Percentiles rank a stretch among this genome's conserved stretches.
Evolutionary conservation across 495 filamentous ascomycete species (phyloP).

Genomic region (Cryomyces antarcticus): DNA sequence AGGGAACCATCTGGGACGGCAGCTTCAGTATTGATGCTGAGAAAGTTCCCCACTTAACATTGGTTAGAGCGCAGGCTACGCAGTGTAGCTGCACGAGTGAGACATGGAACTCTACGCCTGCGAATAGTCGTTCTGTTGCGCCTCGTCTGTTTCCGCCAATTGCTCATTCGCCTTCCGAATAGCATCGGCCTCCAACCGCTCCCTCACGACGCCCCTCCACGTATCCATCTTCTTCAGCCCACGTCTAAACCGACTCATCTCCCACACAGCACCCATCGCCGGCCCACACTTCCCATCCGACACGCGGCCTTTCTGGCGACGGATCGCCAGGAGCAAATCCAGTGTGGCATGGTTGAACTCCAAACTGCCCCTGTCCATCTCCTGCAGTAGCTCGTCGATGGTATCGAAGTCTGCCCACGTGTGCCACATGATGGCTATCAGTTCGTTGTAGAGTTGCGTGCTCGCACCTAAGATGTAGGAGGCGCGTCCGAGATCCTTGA

Average conservation of each 20-base stretch:
- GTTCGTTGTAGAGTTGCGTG: slow-evolving; percentile 53
- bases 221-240: slow-evolving; percentile 1
- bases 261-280: slow-evolving; percentile 2
- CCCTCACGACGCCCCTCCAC: slow-evolving; percentile 7
- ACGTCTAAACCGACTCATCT: slow-evolving; percentile 5
- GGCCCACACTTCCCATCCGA: slow-evolving; percentile 3
- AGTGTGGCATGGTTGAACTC: slow-evolving; percentile 37
- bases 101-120: too few species aligned
- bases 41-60: too few species aligned
- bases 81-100: too few species aligned
- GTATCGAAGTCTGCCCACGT: slow-evolving; percentile 37
- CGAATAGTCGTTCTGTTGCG: too few species aligned
- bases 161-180: slow-evolving; percentile 1
- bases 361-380: slow-evolving; percentile 60
- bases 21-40: too few species aligned
- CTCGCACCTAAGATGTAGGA: slow-evolving; percentile 57
- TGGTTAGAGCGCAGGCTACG: too few species aligned
- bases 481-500: slow-evolving; percentile 48
- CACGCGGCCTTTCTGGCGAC: slow-evolving; percentile 1
- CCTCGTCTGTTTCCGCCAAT: too few species aligned
- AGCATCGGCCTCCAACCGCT: slow-evolving; percentile 8
- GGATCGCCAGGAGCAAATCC: slow-evolving; percentile 22
- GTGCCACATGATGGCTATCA: slow-evolving; percentile 43
- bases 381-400: slow-evolving; percentile 40
- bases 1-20: too few species aligned